These are phyloP conservation scores for Boletus rufocinnamomeus DNA, from an alignment of 768 basidiomycete genomes.

Conservation along the genomic window DNA sequence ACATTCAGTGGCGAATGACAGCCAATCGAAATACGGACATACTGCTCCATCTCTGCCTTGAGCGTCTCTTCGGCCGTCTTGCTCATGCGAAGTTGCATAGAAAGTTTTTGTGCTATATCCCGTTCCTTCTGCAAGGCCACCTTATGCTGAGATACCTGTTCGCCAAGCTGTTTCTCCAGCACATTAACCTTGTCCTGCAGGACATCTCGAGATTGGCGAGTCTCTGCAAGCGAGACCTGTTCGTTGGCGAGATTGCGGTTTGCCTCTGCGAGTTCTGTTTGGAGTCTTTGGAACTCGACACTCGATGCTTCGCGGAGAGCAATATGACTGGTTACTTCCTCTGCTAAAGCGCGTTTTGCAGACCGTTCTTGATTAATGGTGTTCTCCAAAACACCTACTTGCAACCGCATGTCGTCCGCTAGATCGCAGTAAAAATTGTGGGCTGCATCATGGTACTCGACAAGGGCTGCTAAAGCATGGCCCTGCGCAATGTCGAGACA, in stretches of 20 bases:
- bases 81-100: slow-evolving; percentile 51
- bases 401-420: slow-evolving; percentile 36
- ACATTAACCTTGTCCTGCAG: slow-evolving; percentile 31
- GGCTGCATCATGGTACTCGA: slow-evolving; percentile 24
- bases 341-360: slow-evolving; percentile 22
- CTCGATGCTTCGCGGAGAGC: slow-evolving; percentile 45
- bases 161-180: slow-evolving; percentile 32
- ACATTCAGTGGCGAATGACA: slow-evolving; percentile 1
- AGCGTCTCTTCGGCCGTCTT: slow-evolving; percentile 70
- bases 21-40: slow-evolving; percentile 27
- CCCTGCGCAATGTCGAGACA: slow-evolving; percentile 21
- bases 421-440: slow-evolving; percentile 41
- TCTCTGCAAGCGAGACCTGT: slow-evolving; percentile 23
- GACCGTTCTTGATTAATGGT: slow-evolving; percentile 17
- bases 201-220: slow-evolving; percentile 23
- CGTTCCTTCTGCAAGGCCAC: slow-evolving; percentile 47
- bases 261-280: slow-evolving; percentile 38
- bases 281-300: slow-evolving; percentile 42
- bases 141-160: slow-evolving; percentile 38
- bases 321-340: slow-evolving; percentile 44
- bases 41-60: slow-evolving; percentile 69
- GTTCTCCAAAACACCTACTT: slow-evolving; percentile 11
- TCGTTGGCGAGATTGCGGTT: slow-evolving; percentile 24
- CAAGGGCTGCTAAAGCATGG: slow-evolving; percentile 10
- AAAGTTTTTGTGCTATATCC: slow-evolving; percentile 49